Conservation (phyloP, 257 asterid genomes). For the Datura wrightii region DNA sequence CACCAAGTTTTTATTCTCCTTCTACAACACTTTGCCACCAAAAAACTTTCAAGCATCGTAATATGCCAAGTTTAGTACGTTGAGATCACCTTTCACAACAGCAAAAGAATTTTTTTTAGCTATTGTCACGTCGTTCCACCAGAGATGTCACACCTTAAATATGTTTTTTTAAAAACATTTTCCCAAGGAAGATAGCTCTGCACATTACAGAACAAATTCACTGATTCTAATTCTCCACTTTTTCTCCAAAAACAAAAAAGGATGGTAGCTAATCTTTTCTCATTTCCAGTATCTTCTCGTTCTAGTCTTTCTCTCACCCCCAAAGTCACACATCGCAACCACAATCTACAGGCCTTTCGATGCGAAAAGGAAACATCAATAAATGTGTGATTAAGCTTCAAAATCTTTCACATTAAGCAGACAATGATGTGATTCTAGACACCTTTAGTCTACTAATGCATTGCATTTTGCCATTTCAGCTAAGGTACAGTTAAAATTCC, state of each 20-base stretch:
- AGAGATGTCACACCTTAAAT: constrained; percentile 20
- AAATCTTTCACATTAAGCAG: constrained; percentile 10
- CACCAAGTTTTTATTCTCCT: constrained; percentile 48
- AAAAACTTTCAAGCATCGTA: constrained; percentile 43
- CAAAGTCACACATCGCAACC: neutral
- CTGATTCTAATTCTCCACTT: constrained; percentile 29
- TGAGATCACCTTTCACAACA: constrained; percentile 36
- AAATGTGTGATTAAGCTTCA: neutral
- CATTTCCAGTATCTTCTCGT: constrained; percentile 4
- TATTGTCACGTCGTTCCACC: constrained; percentile 27
- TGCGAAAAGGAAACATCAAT: neutral
- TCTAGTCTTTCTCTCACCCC: neutral
- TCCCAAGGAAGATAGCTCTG: constrained; percentile 5
- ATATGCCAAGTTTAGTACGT: constrained; percentile 46
- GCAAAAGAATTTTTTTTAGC: constrained; percentile 38
- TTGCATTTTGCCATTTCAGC: constrained; percentile 16
- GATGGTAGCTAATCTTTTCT: constrained; percentile 17
- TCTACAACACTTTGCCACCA: constrained; percentile 36
- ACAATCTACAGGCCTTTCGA: constrained; percentile 23
- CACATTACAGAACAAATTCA: constrained; percentile 29
- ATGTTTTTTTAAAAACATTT: neutral
- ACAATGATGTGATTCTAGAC: constrained; percentile 21
- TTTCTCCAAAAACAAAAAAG: neutral
- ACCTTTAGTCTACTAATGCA: constrained; percentile 1
- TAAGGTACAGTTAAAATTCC: constrained; percentile 17